phyloP scores from a whole-genome alignment of 495 filamentous ascomycete genomes.

The Hypoxylon intermedium region DNA sequence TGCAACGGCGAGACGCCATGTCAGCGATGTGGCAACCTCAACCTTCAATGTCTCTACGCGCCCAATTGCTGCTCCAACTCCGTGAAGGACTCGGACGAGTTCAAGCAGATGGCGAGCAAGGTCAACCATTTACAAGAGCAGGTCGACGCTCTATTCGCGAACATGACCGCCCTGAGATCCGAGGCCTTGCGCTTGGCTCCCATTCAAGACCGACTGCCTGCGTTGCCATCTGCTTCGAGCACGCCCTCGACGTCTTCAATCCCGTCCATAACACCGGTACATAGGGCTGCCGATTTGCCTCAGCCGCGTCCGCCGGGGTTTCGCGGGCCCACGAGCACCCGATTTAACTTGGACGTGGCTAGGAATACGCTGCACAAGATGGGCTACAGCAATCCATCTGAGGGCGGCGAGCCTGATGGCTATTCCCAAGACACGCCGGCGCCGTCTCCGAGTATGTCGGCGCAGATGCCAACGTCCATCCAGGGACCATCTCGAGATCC shows the following conservation, averaged over 20 bases:
- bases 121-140: slow-evolving; percentile 81
- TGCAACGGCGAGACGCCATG: slow-evolving; percentile 88
- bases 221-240: slow-evolving; percentile 45
- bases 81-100: slow-evolving; percentile 91
- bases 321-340: slow-evolving; percentile 84
- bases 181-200: slow-evolving; percentile 54
- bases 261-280: slow-evolving; percentile 41
- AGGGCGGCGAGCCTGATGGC: slow-evolving; percentile 66
- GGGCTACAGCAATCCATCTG: slow-evolving; percentile 71
- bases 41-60: slow-evolving; percentile 83
- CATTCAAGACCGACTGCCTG: slow-evolving; percentile 46
- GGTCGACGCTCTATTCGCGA: slow-evolving; percentile 76
- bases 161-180: slow-evolving; percentile 68
- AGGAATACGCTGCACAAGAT: slow-evolving; percentile 87
- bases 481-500: slow-evolving; percentile 64
- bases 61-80: slow-evolving; percentile 83
- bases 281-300: slow-evolving; percentile 35
- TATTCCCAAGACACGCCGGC: slow-evolving; percentile 62
- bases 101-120: slow-evolving; percentile 76
- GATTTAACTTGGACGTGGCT: slow-evolving; percentile 86
- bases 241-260: slow-evolving; percentile 46
- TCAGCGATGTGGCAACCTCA: slow-evolving; percentile 82
- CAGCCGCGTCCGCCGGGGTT: slow-evolving; percentile 67
- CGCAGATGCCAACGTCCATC: slow-evolving; percentile 49
- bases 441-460: slow-evolving; percentile 49